Evolutionary conservation across 163 green algal genomes (phyloP), one percentile per base, ranked within the genome.

Genomic region (Chlorella variabilis): DNA sequence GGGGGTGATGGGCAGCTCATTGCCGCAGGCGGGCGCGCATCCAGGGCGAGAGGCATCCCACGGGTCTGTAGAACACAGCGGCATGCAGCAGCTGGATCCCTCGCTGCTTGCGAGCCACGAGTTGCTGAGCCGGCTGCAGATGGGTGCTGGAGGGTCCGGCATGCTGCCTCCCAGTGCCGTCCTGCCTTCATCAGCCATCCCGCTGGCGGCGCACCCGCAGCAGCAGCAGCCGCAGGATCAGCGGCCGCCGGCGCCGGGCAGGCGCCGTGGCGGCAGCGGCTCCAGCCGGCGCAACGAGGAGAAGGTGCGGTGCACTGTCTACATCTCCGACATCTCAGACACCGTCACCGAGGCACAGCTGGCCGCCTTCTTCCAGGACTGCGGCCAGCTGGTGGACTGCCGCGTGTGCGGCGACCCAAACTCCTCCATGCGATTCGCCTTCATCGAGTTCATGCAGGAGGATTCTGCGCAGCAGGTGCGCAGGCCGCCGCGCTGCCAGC

Each of bases 351-450:
- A 99, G 86, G 91, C 93, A 65, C 82, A 94, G 62, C 90, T 99
- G 25, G 93, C 94, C 0, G 87, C 49, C 1, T 87, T 95, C 31
- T 99, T 99, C 78, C 61, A 78, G 1, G 85, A 94, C 31, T 98
- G 95, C 82, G 96, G 96, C 58, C 76, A 87, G n/a, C 87, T 99
- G 13, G 86, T 98, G 59, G 96, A 99, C 83, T 99, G 96, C 87
- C 91, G 96, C 21, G 91, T 99, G 27, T 99, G 96, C 77, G 95
- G 96, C 29, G 96, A 99, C 85, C 93, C 95, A 45, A 98, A 98
- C 87, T 93, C 82, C 36, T 89, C 90, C 38, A 95, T 98, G 88
- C 87, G 96, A 51, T 99, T 99, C 86, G 96, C 95, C 0, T 99
- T 99, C 85, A 94, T 99, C 31, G 96, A 99, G 89, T 99, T 99